These are phyloP conservation scores for Erysimum cheiri DNA, from an alignment of 441 rosid genomes.

Conservation along the genomic window DNA sequence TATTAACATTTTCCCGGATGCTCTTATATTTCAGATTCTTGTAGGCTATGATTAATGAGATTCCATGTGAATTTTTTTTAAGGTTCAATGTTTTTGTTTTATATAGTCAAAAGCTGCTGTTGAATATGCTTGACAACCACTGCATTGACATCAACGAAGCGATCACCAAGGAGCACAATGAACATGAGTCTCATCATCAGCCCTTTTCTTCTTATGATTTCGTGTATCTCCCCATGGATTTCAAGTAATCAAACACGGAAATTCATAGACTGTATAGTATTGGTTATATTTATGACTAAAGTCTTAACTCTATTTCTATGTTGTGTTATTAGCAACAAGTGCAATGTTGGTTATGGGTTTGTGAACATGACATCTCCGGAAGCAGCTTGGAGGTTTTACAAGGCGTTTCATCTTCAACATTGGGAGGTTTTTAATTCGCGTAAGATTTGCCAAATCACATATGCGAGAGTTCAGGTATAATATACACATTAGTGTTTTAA, in stretches of 20 bases:
- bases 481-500: conserved; percentile 2
- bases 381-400: conserved; percentile 83
- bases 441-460: conserved; percentile 90
- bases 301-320: neutral
- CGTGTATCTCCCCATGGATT: conserved; percentile 94
- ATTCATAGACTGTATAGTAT: neutral
- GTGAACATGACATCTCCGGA: conserved; percentile 95
- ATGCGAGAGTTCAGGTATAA: conserved; percentile 89
- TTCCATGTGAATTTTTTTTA: conserved; percentile 24
- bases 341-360: conserved; percentile 98
- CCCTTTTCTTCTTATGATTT: conserved; percentile 88
- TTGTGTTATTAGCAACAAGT: conserved; percentile 70
- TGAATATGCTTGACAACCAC: conserved; percentile 94
- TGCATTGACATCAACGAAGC: conserved; percentile 90
- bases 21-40: conserved; percentile 30
- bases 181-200: conserved; percentile 53
- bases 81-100: conserved; percentile 21
- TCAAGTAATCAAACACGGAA: conserved; percentile 59
- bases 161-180: conserved; percentile 41
- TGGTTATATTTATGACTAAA: neutral
- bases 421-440: conserved; percentile 98
- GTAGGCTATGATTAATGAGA: conserved; percentile 6
- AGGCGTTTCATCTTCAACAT: conserved; percentile 81
- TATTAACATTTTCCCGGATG: conserved; percentile 34
- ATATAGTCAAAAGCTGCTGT: conserved; percentile 84